These are phyloP conservation scores for Phytopythium mirpurense DNA, from an alignment of 352 stramenopile genomes.

Conservation along the genomic window DNA sequence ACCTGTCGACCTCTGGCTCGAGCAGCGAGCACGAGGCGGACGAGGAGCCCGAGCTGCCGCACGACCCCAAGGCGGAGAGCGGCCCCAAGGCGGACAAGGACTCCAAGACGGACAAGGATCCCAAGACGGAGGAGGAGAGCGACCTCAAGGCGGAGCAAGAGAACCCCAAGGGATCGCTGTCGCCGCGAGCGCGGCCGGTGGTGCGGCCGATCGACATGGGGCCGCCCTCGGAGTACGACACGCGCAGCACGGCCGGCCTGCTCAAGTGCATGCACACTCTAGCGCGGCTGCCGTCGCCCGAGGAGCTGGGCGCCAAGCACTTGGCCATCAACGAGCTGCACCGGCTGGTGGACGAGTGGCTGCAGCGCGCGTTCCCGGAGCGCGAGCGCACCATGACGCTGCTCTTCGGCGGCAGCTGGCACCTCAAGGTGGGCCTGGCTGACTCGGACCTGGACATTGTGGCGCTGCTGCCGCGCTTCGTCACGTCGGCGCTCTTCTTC, in stretches of 20 bases:
- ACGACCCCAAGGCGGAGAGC: conserved; percentile 10
- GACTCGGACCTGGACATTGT: conserved; percentile 83
- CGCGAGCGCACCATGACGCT: conserved; percentile 45
- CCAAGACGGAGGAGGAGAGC: conserved; percentile 7
- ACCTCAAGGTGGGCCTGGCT: conserved; percentile 68
- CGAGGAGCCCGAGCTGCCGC: conserved; percentile 13
- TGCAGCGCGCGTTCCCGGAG: conserved; percentile 38
- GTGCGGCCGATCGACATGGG: conserved; percentile 50
- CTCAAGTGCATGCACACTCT: conserved; percentile 79
- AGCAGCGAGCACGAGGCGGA: conserved; percentile 33
- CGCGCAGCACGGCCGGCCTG: conserved; percentile 72
- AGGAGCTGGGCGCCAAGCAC: conserved; percentile 69
- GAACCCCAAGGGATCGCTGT: not conserved
- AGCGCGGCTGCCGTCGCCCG: conserved; percentile 42
- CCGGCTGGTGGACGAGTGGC: conserved; percentile 63
- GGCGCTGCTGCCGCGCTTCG: conserved; percentile 52
- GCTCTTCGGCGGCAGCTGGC: conserved; percentile 73
- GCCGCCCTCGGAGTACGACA: conserved; percentile 67
- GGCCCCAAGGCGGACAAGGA: too few species aligned
- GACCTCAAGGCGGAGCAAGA: not conserved
- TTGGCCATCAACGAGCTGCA: conserved; percentile 76
- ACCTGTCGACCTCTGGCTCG: conserved; percentile 27
- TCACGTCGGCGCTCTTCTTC: conserved; percentile 70
- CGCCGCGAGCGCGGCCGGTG: conserved; percentile 41
- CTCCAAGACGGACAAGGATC: conserved; percentile 12